These are phyloP conservation scores for Pachysandra terminalis DNA, from an alignment of 164 flowering plant species.

Conservation along the genomic window DNA sequence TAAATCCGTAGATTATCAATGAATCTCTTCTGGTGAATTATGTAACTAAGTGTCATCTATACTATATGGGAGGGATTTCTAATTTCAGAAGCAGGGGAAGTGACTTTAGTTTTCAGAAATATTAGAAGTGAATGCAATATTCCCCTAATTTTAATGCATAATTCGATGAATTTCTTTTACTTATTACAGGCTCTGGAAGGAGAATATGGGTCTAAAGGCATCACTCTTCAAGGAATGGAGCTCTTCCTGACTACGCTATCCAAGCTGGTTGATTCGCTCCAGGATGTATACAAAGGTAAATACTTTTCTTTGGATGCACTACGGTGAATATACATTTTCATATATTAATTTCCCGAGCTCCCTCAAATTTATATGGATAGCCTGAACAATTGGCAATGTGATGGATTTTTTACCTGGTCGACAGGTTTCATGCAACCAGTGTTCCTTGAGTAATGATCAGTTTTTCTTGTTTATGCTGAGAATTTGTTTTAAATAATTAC, in stretches of 20 bases:
- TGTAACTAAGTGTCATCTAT: too few relatives aligned
- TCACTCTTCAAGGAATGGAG: slow-evolving; percentile 51
- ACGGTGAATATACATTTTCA: not conserved
- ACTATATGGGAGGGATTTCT: too few relatives aligned
- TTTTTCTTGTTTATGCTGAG: not conserved
- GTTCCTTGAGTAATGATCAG: not conserved
- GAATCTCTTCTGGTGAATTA: too few relatives aligned
- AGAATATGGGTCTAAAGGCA: slow-evolving; percentile 47
- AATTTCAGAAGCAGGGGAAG: too few relatives aligned
- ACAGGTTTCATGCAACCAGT: not conserved
- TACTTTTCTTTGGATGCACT: not conserved
- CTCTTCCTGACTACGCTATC: slow-evolving; percentile 43
- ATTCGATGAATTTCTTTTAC: not conserved
- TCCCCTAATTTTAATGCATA: not conserved
- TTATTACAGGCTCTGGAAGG: slow-evolving; percentile 55
- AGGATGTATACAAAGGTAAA: slow-evolving; percentile 57
- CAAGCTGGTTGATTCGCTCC: slow-evolving; percentile 49
- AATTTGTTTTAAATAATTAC: not conserved
- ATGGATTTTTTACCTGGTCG: not conserved
- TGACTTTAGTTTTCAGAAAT: too few relatives aligned
- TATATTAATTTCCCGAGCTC: not conserved
- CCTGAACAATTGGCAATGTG: not conserved
- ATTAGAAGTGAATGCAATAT: too few relatives aligned
- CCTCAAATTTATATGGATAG: not conserved
- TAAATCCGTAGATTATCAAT: too few relatives aligned